Base-by-base conservation (phyloP, 148 eudicot genomes). In the Chenopodium quinoa region DNA sequence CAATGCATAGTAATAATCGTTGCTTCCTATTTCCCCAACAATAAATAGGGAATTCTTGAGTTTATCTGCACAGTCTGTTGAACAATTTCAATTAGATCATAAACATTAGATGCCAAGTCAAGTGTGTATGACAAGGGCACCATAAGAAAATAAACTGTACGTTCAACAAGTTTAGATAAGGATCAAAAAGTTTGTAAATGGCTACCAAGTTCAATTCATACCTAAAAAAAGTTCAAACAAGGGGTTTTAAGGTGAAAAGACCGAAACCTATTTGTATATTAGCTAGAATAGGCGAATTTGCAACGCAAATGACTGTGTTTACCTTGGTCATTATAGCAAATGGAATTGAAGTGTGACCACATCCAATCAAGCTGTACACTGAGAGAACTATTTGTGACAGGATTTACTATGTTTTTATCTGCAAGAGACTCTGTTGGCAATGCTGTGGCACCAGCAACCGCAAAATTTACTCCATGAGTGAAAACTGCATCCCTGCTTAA, bases 391-490 rank as follows among this genome's bases (percentile, higher is more conserved):
- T 40, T 80, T 25, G 84, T 84, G 23, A 82, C 65, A 27, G 82
- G 84, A 27, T 48, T 34, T 32, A 27, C n/a, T 8, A 87, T 77
- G 27, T 81, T 52, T 58, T 79, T 83, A 4, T 8, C 48, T 34
- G 86, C 85, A 69, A 85, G 80, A 11, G 50, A 65, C 13, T 85
- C 71, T n/a, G 72, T 22, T 37, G 85, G 19, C 71, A 85, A 75
- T 25, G 91, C 88, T 13, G 91, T 89, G 54, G 89, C 76, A 22
- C 89, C 89, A 17, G 86, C 91, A 29, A 89, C 85, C 0, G 88
- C 91, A 52, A 87, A 89, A 47, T 87, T 89, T 7, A 72, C 83
- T 17, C 91, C 91, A 50, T 79, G 58, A 1, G 3, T 77, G 77
- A 83, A 86, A 40, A 76, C 4, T 22, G 84, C 84, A 27, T 78